A percentile compares a stretch with the other conserved stretches of the same genome.
phyloP scores from a whole-genome alignment of 768 basidiomycete species.

The Austroboletus eburneus region DNA sequence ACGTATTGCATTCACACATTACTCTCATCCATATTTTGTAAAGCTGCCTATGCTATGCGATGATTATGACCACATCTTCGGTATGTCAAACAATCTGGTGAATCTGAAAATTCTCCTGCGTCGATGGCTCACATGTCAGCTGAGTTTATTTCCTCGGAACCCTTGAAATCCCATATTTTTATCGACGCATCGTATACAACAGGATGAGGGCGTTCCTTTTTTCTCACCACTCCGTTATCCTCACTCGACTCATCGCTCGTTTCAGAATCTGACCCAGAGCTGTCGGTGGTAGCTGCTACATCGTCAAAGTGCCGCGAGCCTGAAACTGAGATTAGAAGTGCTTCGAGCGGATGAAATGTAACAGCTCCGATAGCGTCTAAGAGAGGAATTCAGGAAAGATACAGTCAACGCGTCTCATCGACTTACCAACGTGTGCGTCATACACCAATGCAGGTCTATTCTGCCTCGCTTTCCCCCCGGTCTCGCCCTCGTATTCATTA shows the following conservation, averaged over 20 bases:
- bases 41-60: conserved; percentile 17
- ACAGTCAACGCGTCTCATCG: neutral
- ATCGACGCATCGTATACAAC: conserved; percentile 25
- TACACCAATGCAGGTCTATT: conserved; percentile 36
- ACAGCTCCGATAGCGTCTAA: conserved; percentile 73
- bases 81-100: neutral
- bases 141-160: neutral
- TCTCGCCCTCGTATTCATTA: conserved; percentile 2
- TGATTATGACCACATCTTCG: conserved; percentile 3
- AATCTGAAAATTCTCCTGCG: neutral
- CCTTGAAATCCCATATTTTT: conserved; percentile 23
- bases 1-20: conserved; percentile 2
- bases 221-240: neutral
- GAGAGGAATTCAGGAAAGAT: neutral
- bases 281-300: neutral
- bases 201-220: conserved; percentile 15
- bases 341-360: conserved; percentile 62
- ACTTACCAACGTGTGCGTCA: conserved; percentile 55
- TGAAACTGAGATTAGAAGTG: conserved; percentile 60
- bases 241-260: conserved; percentile 7
- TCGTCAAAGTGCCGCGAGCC: conserved; percentile 72
- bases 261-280: conserved; percentile 18
- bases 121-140: neutral
- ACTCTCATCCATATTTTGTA: conserved; percentile 13
- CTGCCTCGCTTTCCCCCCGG: conserved; percentile 9